phyloP scores from a whole-genome alignment of 202 grass and related monocot genomes.

The Dendrocalamus latiflorus region DNA sequence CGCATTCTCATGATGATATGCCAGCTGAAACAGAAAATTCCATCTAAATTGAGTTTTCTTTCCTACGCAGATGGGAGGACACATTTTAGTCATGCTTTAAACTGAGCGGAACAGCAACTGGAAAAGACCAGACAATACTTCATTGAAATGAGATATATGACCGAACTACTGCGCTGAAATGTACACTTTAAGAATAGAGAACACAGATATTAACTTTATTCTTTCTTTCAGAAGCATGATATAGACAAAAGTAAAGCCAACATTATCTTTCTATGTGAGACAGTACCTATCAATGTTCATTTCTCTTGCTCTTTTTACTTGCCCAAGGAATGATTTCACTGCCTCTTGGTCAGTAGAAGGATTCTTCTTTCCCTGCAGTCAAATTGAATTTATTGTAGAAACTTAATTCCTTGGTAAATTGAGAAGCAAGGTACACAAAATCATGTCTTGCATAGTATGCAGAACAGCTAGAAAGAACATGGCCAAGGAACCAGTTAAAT shows the following conservation, averaged over 20 bases:
- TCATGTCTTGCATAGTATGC: background rate
- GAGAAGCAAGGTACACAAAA: background rate
- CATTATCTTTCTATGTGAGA: background rate
- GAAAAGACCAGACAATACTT: background rate
- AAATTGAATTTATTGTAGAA: conserved; percentile 10
- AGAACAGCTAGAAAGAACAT: too few relatives aligned
- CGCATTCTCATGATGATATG: conserved; percentile 98
- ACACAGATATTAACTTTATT: background rate
- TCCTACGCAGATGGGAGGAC: background rate
- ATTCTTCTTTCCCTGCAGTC: conserved; percentile 93
- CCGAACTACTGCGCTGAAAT: background rate
- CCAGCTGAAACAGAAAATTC: conserved; percentile 61
- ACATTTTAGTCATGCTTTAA: background rate
- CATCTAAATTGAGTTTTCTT: conserved; percentile 12
- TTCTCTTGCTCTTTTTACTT: conserved; percentile 55
- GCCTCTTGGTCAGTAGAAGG: conserved; percentile 62
- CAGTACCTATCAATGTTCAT: conserved; percentile 86
- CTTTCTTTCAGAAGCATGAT: background rate
- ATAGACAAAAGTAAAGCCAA: background rate
- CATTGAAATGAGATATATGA: conserved; percentile 4
- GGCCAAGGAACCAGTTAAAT: too few relatives aligned
- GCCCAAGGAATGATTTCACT: conserved; percentile 65
- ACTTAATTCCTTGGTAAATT: background rate
- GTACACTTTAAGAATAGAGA: background rate
- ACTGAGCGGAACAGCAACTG: background rate